Conservation (phyloP, 441 rosid genomes). For the Arabidopsis hybrid region DNA sequence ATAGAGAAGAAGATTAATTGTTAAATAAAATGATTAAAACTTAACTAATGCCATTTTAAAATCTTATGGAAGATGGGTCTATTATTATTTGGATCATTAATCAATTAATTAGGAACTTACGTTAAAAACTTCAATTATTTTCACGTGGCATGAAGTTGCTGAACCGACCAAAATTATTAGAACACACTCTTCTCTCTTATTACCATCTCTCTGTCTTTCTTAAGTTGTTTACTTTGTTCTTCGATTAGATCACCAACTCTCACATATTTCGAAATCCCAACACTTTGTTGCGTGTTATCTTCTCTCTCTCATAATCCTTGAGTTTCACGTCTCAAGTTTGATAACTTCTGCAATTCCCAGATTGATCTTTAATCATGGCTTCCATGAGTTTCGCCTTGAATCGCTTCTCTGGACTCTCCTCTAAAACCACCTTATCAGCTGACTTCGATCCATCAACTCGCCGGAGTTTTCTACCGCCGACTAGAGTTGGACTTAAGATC, state of each 20-base stretch:
- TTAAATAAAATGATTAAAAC: conserved; percentile 7
- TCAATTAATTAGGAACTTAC: conserved; percentile 14
- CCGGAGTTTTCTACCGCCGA: conserved; percentile 44
- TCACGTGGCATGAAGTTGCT: conserved; percentile 37
- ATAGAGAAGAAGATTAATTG: neutral
- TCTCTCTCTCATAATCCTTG: conserved; percentile 15
- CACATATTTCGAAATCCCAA: neutral
- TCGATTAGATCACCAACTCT: conserved; percentile 16
- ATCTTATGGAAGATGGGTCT: neutral
- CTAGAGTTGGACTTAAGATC: conserved; percentile 61
- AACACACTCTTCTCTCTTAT: conserved; percentile 34
- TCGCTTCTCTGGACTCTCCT: conserved; percentile 49
- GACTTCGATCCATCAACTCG: conserved; percentile 44
- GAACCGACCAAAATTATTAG: conserved; percentile 35
- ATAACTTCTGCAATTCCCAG: neutral
- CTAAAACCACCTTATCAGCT: conserved; percentile 40
- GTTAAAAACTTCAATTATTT: conserved; percentile 16
- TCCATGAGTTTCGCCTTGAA: conserved; percentile 57
- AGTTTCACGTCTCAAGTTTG: conserved; percentile 28
- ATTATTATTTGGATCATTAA: conserved; percentile 1
- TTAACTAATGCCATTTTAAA: neutral
- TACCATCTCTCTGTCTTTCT: neutral
- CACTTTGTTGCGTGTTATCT: conserved; percentile 17
- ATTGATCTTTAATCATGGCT: conserved; percentile 55
- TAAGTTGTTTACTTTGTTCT: conserved; percentile 13